Evolutionary conservation across 1,139 yeast genomes (phyloP).

Genomic region (Hanseniaspora sp.): DNA sequence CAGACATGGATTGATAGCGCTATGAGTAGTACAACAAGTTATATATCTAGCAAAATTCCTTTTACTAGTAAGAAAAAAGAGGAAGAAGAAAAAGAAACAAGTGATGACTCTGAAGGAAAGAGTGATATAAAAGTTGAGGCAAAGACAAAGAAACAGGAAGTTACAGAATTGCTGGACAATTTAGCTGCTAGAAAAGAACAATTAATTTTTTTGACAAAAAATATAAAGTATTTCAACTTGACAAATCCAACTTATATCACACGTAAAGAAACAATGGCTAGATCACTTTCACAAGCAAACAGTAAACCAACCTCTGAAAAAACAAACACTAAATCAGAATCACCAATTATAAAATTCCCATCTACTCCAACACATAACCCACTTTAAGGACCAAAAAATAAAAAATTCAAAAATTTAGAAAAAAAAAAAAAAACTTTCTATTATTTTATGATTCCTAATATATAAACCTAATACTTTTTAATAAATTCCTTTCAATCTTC

Average conservation of each 20-base stretch:
- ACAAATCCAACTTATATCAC: not conserved
- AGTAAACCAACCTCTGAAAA: not conserved
- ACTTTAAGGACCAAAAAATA: not conserved
- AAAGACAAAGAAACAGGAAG: slow-evolving; percentile 9
- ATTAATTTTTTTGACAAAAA: not conserved
- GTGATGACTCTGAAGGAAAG: not conserved
- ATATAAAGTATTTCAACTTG: not conserved
- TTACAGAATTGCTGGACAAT: slow-evolving; percentile 3
- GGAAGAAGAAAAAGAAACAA: not conserved
- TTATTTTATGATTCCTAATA: not conserved
- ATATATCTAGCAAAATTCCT: not conserved
- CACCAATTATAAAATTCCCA: not conserved
- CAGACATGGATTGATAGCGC: slow-evolving; percentile 1
- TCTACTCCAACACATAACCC: slow-evolving; percentile 6
- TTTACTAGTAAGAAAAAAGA: not conserved
- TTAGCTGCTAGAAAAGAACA: slow-evolving; percentile 4
- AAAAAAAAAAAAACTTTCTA: not conserved
- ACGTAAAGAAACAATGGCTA: not conserved
- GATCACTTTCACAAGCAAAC: not conserved
- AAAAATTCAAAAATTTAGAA: not conserved
- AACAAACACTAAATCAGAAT: too few relatives aligned
- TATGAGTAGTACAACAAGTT: not conserved
- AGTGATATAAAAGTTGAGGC: not conserved
- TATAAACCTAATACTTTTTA: not conserved
- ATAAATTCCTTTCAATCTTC: slow-evolving; percentile 34